Percentiles rank a stretch among this genome's conserved stretches.
Evolutionary conservation across 2,329 filamentous ascomycete species (phyloP).

Genomic region (Colletotrichum navitas): DNA sequence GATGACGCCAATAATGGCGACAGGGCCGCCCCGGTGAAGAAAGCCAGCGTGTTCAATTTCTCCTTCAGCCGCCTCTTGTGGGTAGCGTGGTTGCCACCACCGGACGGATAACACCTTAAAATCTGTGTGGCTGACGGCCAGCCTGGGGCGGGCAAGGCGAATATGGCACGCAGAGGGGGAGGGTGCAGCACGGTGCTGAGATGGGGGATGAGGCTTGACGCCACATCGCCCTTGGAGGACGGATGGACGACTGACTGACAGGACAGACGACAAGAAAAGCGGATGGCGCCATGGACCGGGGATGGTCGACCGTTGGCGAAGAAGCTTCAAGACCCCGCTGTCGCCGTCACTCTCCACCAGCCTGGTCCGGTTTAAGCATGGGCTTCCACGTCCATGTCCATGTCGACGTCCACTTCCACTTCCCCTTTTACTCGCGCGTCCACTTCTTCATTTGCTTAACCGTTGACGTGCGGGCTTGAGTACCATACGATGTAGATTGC

Average conservation of each 20-base stretch:
- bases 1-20: background rate
- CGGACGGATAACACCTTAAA: background rate
- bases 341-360: slow-evolving; percentile 15
- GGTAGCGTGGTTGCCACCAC: background rate
- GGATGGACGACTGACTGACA: background rate
- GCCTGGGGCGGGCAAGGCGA: slow-evolving; percentile 33
- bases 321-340: slow-evolving; percentile 19
- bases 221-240: background rate
- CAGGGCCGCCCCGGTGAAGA: background rate
- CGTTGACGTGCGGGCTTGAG: background rate
- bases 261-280: slow-evolving; percentile 12
- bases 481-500: too few relatives aligned
- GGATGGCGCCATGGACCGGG: slow-evolving; percentile 32
- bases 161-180: background rate
- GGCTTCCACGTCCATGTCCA: background rate
- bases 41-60: slow-evolving; percentile 15
- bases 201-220: slow-evolving; percentile 5
- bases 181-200: slow-evolving; percentile 3
- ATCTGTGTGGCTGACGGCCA: slow-evolving; percentile 33
- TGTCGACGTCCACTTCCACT: background rate
- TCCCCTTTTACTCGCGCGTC: background rate
- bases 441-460: background rate
- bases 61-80: slow-evolving; percentile 26
- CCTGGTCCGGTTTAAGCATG: slow-evolving; percentile 1
- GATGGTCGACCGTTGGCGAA: slow-evolving; percentile 16